Evolutionary conservation across 2,329 filamentous ascomycete species (phyloP).

Genomic region (Gremmenia infestans): DNA sequence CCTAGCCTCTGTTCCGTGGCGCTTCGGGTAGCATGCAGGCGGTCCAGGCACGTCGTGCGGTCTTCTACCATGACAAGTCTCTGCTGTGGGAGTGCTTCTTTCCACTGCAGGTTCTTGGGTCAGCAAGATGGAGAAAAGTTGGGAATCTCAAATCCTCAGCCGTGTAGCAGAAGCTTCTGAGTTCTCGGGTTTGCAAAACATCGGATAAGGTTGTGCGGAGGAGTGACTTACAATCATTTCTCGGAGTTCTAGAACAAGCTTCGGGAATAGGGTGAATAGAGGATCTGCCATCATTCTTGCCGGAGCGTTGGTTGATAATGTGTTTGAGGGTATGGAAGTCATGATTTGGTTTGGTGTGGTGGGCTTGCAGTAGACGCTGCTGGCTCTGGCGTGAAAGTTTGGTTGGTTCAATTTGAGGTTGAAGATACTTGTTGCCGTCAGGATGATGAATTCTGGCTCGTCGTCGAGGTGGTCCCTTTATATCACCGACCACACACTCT

Average conservation of each 20-base stretch:
- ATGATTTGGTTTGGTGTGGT: not conserved
- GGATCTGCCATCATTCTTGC: not conserved
- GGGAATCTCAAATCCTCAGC: no score
- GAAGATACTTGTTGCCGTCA: no score
- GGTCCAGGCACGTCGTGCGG: not conserved
- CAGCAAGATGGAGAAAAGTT: no score
- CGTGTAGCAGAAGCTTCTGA: no score
- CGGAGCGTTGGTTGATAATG: not conserved
- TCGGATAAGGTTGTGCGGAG: no score
- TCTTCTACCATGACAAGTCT: not conserved
- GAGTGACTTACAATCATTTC: not conserved
- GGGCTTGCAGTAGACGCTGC: no score
- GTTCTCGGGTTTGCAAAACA: no score
- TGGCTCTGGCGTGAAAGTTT: no score
- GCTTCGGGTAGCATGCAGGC: not conserved
- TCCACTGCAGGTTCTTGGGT: not conserved
- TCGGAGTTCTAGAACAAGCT: not conserved
- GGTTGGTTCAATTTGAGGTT: no score
- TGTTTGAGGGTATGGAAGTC: not conserved
- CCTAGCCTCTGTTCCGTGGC: not conserved
- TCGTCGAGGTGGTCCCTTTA: no score
- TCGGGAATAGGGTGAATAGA: not conserved
- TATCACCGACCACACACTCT: no score
- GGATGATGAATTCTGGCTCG: no score
- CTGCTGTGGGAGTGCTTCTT: not conserved